Conservation (phyloP, 805 yeast species). For the fission yeast (Schizosaccharomyces pombe) region DNA sequence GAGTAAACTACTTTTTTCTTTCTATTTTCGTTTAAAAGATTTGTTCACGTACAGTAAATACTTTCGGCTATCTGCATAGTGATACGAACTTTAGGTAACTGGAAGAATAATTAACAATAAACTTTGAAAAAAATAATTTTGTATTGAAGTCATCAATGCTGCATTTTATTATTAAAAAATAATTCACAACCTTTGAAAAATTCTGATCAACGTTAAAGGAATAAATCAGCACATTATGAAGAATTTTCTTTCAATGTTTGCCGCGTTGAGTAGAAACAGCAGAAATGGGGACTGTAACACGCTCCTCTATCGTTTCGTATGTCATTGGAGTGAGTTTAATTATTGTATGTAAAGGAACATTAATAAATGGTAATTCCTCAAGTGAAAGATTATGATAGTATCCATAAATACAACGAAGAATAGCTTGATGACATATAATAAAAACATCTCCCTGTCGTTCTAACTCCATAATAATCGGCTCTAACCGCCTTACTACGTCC, state of each 20-base stretch:
- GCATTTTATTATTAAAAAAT: too few species aligned
- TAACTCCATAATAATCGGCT: constrained; percentile 93
- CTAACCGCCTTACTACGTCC: constrained; percentile 81
- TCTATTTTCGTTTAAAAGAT: not conserved
- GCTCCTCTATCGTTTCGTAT: constrained; percentile 46
- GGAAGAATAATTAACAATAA: too few species aligned
- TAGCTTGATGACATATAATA: constrained; percentile 95
- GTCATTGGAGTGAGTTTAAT: constrained; percentile 86
- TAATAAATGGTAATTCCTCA: constrained; percentile 97
- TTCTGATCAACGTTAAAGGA: not conserved
- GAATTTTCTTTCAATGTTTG: not conserved
- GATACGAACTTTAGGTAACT: too few species aligned
- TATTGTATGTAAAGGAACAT: constrained; percentile 78
- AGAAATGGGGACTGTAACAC: constrained; percentile 88
- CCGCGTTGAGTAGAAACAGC: constrained; percentile 83
- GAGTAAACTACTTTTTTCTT: not conserved
- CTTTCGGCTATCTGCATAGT: too few species aligned
- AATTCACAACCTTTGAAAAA: too few species aligned
- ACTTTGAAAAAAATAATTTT: too few species aligned
- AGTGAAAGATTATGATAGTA: constrained; percentile 97
- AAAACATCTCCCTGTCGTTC: constrained; percentile 91
- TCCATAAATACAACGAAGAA: constrained; percentile 83
- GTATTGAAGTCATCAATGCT: too few species aligned
- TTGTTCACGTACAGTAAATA: not conserved
- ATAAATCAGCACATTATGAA: not conserved